Base-by-base conservation (phyloP, 306 rosid species). In the Acmispon strigosus region DNA sequence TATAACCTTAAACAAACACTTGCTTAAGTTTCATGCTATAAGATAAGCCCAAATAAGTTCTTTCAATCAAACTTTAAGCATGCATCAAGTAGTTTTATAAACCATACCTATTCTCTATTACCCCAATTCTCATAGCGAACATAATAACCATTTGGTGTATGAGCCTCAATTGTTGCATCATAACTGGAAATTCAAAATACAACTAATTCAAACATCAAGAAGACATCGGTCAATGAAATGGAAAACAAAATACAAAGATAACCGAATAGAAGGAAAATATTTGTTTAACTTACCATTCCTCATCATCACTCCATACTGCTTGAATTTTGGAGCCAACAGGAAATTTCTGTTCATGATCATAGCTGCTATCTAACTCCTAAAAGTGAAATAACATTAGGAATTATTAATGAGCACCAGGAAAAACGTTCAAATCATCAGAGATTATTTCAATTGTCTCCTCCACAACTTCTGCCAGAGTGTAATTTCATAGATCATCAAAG, bases 301-400 rank as follows among this genome's bases (percentile, higher is more conserved):
- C 98, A 76, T 93, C 98, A 61, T 93, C 98, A 76, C 98, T 90
- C 86, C 85, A 91, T 80, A 91, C 96, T 62, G 96, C 96, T 82
- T 91, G 96, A 78, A 91, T 90, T 84, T 83, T 85, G 39, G 91
- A 65, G 61, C 97, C 97, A 74, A 87, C 54, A 71, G 90, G 85
- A 82, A 85, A 73, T 71, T 81, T 84, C 48, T 78, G 88, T 17
- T 78, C 76, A 80, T 78, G 71, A 82, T 90, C 90, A 52, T 77
- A 85, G 41, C 77, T 61, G 61, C 76, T 73, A 66, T 69, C 86
- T n/a, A 64, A 53, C 72, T 87, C 89, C 96, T 90, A 65, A 73
- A 78, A 37, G 50, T 17, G 76, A 72, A 75, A 44, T 41, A 57
- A 48, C 24, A 55, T 0, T 27, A 53, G 0, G 15, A 22, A 16